These are phyloP conservation scores for Triglochin maritima DNA, from an alignment of 106 monocot genomes.

Conservation along the genomic window DNA sequence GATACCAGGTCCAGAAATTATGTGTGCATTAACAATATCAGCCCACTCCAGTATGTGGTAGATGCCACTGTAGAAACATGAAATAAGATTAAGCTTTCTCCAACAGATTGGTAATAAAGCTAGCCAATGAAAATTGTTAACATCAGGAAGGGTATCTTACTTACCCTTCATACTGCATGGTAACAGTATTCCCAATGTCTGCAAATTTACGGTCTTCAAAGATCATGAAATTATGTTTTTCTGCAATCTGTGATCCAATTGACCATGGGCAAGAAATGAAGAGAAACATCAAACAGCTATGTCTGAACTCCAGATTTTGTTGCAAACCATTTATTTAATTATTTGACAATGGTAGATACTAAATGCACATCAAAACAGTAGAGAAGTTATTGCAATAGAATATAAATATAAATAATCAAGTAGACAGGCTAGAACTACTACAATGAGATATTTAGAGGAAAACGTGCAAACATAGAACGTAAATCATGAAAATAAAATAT, in stretches of 20 bases:
- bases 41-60: slow-evolving; percentile 97
- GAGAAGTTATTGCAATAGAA: too few species aligned
- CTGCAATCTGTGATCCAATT: slow-evolving; percentile 54
- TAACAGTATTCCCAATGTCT: slow-evolving; percentile 97
- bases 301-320: too few species aligned
- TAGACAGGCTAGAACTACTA: too few species aligned
- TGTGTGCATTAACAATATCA: slow-evolving; percentile 95
- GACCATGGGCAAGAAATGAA: too few species aligned
- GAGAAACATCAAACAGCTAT: too few species aligned
- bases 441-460: too few species aligned
- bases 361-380: too few species aligned
- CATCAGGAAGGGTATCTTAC: slow-evolving; percentile 1
- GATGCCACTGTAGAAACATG: slow-evolving; percentile 48
- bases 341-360: too few species aligned
- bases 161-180: slow-evolving; percentile 99
- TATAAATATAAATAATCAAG: too few species aligned
- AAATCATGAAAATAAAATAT: too few species aligned
- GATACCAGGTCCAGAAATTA: slow-evolving; percentile 95
- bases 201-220: slow-evolving; percentile 99
- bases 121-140: background rate
- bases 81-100: background rate
- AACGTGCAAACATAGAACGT: too few species aligned
- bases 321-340: too few species aligned
- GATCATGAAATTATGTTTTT: slow-evolving; percentile 84
- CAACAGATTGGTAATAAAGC: background rate